phyloP scores from a whole-genome alignment of 2,329 filamentous ascomycete species.

The Alternaria longipes region DNA sequence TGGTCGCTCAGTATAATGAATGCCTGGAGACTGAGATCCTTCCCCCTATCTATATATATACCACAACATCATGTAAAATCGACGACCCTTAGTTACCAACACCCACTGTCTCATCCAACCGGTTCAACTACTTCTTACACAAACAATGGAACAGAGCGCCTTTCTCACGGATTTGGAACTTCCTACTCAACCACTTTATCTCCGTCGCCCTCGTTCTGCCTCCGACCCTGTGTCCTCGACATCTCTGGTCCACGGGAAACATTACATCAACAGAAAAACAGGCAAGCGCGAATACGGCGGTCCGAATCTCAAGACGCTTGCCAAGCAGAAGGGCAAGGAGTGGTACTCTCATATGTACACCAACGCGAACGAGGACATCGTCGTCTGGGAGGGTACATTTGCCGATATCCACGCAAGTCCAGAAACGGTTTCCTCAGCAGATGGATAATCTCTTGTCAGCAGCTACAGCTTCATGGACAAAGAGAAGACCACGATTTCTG shows the following conservation, averaged over 20 bases:
- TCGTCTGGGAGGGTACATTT: not conserved
- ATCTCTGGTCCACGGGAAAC: not conserved
- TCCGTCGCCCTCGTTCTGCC: not conserved
- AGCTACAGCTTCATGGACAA: not conserved
- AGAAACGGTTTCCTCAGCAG: not conserved
- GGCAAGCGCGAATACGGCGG: not conserved
- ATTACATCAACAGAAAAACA: not conserved
- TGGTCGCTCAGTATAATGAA: too few relatives aligned
- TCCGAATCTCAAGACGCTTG: not conserved
- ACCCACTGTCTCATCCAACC: not conserved
- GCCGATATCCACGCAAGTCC: not conserved
- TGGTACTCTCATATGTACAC: not conserved
- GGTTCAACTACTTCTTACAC: too few relatives aligned
- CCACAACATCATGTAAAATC: not conserved
- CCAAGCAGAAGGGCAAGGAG: not conserved
- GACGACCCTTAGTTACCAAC: too few relatives aligned
- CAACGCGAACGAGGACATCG: not conserved
- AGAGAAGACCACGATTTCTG: not conserved
- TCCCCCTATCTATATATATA: not conserved
- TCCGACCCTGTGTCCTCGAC: not conserved
- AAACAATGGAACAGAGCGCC: not conserved
- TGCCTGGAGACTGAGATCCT: not conserved
- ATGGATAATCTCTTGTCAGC: not conserved
- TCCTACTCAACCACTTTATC: not conserved
- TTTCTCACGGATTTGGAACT: not conserved